Evolutionary conservation across 208 protist genomes (phyloP), one percentile per base, ranked within the genome.

Genomic region (Trypanosoma scelopori): DNA sequence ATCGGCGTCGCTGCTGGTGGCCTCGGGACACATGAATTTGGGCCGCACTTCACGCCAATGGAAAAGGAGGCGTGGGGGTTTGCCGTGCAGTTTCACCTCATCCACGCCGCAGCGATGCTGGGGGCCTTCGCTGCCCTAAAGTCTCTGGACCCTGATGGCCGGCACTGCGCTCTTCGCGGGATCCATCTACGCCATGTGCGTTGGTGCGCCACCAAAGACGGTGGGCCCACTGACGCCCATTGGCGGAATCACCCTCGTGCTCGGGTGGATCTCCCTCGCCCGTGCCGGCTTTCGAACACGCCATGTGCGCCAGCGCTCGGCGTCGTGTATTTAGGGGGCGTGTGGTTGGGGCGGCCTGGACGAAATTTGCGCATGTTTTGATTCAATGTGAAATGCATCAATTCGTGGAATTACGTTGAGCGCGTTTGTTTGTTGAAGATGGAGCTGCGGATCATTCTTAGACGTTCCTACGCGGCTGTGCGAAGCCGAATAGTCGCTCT

Each of bases 131-230:
- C 73, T 3, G 47, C 30, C 1, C 37, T 55, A 39, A 47, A 47
- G n/a, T 47, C 43, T 5, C 3, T 47, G 3, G 43, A 47, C 16
- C 43, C 43, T 16, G 43, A 47, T 37, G 32, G 32, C 66, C 18
- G 86, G 86, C 37, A 75, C 80, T 2, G 47, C 74, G 7, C 74
- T 82, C 25, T 92, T 92, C 65, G 66, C 72, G 22, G 78, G 80
- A 28, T 87, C 86, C 57, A 87, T 89, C 62, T 92, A 92, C 68
- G 79, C 73, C 5, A 58, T 89, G 41, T 84, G 74, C 53, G 56
- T 85, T 12, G 62, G 69, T 15, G 73, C 72, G n/a, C 76, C 75
- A 35, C 60, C 69, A 15, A 86, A 77, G 60, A 70, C 68, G 22
- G 64, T 92, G 47, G 82, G 82, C 18, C 80, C 76, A 3, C 39